phyloP scores from a whole-genome alignment of 768 basidiomycete genomes.

The Peribolospora kevripleyi region DNA sequence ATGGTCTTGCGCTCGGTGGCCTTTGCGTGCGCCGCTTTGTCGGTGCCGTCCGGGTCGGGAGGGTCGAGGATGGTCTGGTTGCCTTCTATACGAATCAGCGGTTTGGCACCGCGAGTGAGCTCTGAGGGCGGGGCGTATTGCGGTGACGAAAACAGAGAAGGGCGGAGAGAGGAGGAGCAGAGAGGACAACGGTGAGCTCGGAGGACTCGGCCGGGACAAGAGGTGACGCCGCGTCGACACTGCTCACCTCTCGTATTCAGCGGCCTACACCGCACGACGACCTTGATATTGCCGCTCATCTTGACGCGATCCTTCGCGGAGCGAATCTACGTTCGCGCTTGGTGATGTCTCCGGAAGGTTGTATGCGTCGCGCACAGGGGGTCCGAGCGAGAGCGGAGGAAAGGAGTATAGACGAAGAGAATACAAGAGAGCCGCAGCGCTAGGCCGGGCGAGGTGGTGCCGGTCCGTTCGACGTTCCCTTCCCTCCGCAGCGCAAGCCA shows the following conservation, averaged over 20 bases:
- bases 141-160: background rate
- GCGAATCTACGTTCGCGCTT: too few relatives aligned
- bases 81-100: slow-evolving; percentile 80
- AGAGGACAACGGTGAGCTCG: background rate
- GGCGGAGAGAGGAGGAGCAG: background rate
- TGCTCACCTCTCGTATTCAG: slow-evolving; percentile 71
- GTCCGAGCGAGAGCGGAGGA: too few relatives aligned
- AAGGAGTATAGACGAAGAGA: too few relatives aligned
- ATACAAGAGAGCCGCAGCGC: too few relatives aligned
- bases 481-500: too few relatives aligned
- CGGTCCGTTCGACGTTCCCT: too few relatives aligned
- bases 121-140: slow-evolving; percentile 29
- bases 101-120: slow-evolving; percentile 73
- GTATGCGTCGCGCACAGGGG: too few relatives aligned
- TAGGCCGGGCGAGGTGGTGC: too few relatives aligned
- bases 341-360: too few relatives aligned
- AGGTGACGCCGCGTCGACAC: too few relatives aligned
- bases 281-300: slow-evolving; percentile 21
- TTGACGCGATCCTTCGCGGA: too few relatives aligned
- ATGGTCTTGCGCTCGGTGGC: slow-evolving; percentile 60
- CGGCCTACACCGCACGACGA: slow-evolving; percentile 54
- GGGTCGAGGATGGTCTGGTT: slow-evolving; percentile 16
- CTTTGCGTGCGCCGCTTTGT: slow-evolving; percentile 27
- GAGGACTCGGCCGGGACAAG: too few relatives aligned
- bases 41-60: background rate